Conservation (phyloP, 2,329 filamentous ascomycete genomes). For the Stagonosporopsis cucurbitacearum region DNA sequence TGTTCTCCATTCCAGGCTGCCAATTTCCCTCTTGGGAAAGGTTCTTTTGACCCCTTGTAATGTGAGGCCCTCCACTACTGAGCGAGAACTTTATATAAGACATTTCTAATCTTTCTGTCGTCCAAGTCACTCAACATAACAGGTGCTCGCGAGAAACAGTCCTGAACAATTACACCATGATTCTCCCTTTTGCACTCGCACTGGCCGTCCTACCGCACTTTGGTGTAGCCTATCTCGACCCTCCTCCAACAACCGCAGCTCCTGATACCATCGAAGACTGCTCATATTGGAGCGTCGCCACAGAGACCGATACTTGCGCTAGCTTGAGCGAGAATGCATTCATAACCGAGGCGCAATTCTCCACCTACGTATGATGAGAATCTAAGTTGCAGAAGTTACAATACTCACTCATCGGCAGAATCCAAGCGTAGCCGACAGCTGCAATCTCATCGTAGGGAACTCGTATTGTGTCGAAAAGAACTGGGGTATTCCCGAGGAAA, state of each 20-base stretch:
- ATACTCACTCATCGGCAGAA: neutral
- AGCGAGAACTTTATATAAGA: neutral
- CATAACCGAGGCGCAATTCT: neutral
- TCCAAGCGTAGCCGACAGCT: neutral
- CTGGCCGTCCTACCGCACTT: neutral
- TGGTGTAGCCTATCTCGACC: neutral
- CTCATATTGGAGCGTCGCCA: neutral
- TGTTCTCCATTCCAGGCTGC: neutral
- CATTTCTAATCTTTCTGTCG: neutral
- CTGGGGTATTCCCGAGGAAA: neutral
- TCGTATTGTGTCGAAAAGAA: neutral
- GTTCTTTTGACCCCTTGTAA: neutral
- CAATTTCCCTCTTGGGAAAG: neutral
- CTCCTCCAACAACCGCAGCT: neutral
- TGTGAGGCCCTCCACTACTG: neutral
- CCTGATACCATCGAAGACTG: neutral
- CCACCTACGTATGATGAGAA: neutral
- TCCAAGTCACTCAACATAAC: neutral
- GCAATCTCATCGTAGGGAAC: neutral
- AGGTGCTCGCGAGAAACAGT: neutral
- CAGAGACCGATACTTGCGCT: neutral
- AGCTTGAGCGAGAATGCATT: neutral
- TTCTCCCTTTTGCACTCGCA: neutral
- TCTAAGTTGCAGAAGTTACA: neutral
- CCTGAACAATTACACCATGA: neutral